phyloP scores from a whole-genome alignment of 192 early-diverging fungal species.

The Coemansia sp. region DNA sequence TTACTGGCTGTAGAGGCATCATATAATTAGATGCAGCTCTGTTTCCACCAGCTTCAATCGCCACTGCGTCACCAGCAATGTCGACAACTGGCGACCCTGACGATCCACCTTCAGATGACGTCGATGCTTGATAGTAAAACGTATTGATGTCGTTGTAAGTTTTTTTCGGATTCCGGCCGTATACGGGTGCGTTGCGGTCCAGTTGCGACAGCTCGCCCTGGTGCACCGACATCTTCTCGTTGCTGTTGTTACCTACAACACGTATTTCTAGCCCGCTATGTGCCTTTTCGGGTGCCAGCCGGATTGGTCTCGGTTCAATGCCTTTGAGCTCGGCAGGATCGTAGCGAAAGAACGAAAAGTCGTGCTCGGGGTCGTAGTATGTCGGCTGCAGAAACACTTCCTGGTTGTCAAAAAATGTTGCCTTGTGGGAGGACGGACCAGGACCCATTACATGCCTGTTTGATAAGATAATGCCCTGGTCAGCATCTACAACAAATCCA shows the following conservation, averaged over 20 bases:
- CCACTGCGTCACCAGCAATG: constrained; percentile 73
- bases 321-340: constrained; percentile 61
- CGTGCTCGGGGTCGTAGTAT: constrained; percentile 78
- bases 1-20: constrained; percentile 68
- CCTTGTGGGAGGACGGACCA: constrained; percentile 67
- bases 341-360: constrained; percentile 79
- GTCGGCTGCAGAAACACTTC: constrained; percentile 66
- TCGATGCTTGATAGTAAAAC: constrained; percentile 75
- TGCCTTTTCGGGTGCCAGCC: constrained; percentile 65
- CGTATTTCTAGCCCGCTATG: constrained; percentile 72
- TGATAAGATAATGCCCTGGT: constrained; percentile 66
- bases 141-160: constrained; percentile 71
- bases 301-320: constrained; percentile 28
- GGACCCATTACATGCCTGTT: constrained; percentile 74
- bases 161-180: constrained; percentile 17
- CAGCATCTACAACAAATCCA: constrained; percentile 73
- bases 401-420: constrained; percentile 65
- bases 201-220: constrained; percentile 71
- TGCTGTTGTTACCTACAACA: constrained; percentile 71
- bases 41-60: constrained; percentile 59
- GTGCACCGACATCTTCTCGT: constrained; percentile 76
- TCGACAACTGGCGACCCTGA: constrained; percentile 76
- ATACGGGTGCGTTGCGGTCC: constrained; percentile 68
- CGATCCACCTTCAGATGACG: constrained; percentile 64
- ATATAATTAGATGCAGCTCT: constrained; percentile 61